Percentiles rank a stretch among this genome's conserved stretches.
These are phyloP conservation scores for Echeveria elegans DNA, from an alignment of 164 flowering plant genomes.

Conservation along the genomic window DNA sequence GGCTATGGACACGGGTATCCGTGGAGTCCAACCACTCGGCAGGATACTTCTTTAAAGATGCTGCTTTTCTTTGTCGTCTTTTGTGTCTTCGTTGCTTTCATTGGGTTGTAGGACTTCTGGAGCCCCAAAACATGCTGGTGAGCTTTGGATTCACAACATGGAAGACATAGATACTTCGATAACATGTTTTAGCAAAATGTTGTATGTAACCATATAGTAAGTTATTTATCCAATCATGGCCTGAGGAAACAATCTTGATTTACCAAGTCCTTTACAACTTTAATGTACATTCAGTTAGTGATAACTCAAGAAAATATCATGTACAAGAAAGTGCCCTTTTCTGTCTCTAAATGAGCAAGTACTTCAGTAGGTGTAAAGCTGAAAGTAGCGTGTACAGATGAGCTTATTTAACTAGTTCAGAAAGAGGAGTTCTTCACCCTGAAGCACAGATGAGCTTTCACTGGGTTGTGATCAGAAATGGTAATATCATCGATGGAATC, in stretches of 20 bases:
- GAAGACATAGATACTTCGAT: background rate
- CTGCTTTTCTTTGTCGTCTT: slow-evolving; percentile 12
- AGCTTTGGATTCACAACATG: background rate
- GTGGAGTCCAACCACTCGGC: slow-evolving; percentile 14
- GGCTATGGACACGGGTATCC: slow-evolving; percentile 22
- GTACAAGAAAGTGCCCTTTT: too few relatives aligned
- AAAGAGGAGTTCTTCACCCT: slow-evolving; percentile 16
- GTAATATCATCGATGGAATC: slow-evolving; percentile 49
- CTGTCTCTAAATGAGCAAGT: background rate
- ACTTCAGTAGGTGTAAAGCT: background rate
- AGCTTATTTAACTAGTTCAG: background rate
- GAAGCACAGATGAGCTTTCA: slow-evolving; percentile 64
- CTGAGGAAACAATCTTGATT: too few relatives aligned
- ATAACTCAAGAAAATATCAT: too few relatives aligned
- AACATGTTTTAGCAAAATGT: background rate
- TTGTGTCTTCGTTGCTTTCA: slow-evolving; percentile 16
- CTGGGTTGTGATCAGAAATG: slow-evolving; percentile 78
- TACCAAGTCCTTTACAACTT: too few relatives aligned
- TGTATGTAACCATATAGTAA: background rate
- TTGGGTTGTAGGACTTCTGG: slow-evolving; percentile 9
- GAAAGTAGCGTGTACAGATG: background rate
- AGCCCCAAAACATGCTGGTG: background rate
- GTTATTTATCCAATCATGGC: too few relatives aligned
- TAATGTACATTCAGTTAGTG: background rate
- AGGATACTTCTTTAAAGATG: slow-evolving; percentile 25